Conservation (phyloP, 345 rosid genomes). For the Jatropha curcas region DNA sequence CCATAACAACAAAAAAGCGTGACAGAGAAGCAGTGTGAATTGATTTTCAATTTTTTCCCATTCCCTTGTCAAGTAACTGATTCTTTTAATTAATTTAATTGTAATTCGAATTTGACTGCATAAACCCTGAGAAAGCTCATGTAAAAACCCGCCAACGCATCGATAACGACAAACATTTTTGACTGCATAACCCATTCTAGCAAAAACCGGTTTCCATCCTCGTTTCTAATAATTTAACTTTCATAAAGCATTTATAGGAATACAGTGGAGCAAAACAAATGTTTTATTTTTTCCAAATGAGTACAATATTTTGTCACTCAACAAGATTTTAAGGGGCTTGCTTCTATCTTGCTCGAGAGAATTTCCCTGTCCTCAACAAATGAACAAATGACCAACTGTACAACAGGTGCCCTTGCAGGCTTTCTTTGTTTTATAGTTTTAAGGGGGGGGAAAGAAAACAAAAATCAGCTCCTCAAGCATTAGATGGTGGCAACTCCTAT, state of each 20-base stretch:
- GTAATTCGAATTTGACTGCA: too few relatives aligned
- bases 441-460: neutral
- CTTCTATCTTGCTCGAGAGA: slow-evolving; percentile 27
- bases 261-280: slow-evolving; percentile 4
- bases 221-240: neutral
- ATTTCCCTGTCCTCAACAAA: slow-evolving; percentile 48
- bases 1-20: too few relatives aligned
- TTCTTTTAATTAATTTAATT: too few relatives aligned
- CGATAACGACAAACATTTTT: too few relatives aligned
- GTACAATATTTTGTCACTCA: slow-evolving; percentile 26
- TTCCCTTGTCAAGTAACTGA: too few relatives aligned
- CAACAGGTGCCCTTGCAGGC: slow-evolving; percentile 37
- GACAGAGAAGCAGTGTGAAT: too few relatives aligned
- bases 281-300: slow-evolving; percentile 21
- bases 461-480: slow-evolving; percentile 35
- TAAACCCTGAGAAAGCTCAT: too few relatives aligned
- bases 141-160: too few relatives aligned
- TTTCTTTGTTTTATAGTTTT: slow-evolving; percentile 17
- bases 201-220: neutral
- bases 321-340: slow-evolving; percentile 17
- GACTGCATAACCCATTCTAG: neutral
- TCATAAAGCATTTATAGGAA: neutral
- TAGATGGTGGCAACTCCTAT: slow-evolving; percentile 26
- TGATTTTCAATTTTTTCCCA: too few relatives aligned
- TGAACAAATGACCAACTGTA: slow-evolving; percentile 60